A percentile compares a stretch with the other conserved stretches of the same genome.
Conservation (phyloP, 129 eudicot genomes). For the Escallonia rubra region DNA sequence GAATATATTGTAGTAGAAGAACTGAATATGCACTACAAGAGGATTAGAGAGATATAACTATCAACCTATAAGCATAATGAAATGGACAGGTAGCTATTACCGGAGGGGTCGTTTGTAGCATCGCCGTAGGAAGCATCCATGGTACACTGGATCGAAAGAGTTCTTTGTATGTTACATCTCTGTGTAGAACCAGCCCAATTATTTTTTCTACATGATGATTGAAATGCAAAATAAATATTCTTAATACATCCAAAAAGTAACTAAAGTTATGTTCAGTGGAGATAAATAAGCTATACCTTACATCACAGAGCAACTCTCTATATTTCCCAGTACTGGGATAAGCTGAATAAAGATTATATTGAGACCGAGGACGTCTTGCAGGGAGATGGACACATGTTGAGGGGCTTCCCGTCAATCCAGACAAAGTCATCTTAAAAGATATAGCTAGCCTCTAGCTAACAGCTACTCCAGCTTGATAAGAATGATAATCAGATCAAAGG, state of each 20-base stretch:
- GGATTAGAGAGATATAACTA: neutral
- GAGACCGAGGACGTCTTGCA: constrained; percentile 31
- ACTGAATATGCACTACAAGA: constrained; percentile 1
- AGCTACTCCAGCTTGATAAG: too few relatives aligned
- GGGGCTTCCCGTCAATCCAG: constrained; percentile 64
- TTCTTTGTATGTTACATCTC: constrained; percentile 28
- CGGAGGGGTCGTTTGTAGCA: constrained; percentile 55
- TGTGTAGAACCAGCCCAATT: constrained; percentile 37
- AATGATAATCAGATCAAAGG: too few relatives aligned
- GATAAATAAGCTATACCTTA: constrained; percentile 34
- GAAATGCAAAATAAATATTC: constrained; percentile 6
- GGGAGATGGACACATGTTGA: constrained; percentile 45
- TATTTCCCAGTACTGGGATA: constrained; percentile 22
- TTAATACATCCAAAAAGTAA: constrained; percentile 1
- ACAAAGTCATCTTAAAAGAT: constrained; percentile 35
- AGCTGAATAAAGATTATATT: constrained; percentile 24
- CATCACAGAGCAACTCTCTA: constrained; percentile 13
- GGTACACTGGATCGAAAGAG: constrained; percentile 49
- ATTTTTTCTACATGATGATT: constrained; percentile 39
- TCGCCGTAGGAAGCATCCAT: constrained; percentile 88
- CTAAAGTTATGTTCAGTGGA: constrained; percentile 11
- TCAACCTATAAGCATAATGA: neutral
- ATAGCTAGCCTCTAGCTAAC: too few relatives aligned
- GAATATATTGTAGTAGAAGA: neutral
- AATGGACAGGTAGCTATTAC: constrained; percentile 25